Conservation (phyloP, 164 flowering plant genomes). For the Vitis amurensis region DNA sequence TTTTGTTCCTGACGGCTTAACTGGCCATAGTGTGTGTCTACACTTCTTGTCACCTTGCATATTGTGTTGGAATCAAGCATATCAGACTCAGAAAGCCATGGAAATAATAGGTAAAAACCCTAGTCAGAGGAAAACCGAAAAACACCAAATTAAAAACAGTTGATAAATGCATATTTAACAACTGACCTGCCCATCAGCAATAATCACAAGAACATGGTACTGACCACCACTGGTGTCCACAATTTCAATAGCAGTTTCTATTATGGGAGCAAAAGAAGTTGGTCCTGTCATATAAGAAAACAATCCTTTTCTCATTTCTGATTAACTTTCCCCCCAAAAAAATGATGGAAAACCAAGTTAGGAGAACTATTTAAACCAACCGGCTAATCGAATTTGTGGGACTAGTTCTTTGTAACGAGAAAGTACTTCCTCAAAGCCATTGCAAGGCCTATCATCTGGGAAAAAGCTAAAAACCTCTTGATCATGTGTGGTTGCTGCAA, state of each 20-base stretch:
- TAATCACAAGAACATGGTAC: slow-evolving; percentile 32
- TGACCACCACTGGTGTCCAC: slow-evolving; percentile 33
- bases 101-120: not conserved
- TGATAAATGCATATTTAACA: not conserved
- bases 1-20: slow-evolving; percentile 26
- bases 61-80: not conserved
- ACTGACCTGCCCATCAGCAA: slow-evolving; percentile 38
- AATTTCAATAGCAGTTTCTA: slow-evolving; percentile 28
- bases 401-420: slow-evolving; percentile 26
- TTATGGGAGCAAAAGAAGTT: slow-evolving; percentile 36
- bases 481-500: slow-evolving; percentile 33
- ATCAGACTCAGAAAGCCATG: not conserved
- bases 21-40: slow-evolving; percentile 13
- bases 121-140: not conserved
- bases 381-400: slow-evolving; percentile 23
- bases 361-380: slow-evolving; percentile 12
- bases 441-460: slow-evolving; percentile 23
- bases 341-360: not conserved
- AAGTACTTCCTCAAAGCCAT: slow-evolving; percentile 37
- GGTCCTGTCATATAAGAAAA: slow-evolving; percentile 23
- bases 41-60: slow-evolving; percentile 26
- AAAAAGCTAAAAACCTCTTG: slow-evolving; percentile 32
- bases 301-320: not conserved
- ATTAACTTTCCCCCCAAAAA: not conserved
- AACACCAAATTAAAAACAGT: not conserved